phyloP scores from a whole-genome alignment of 192 early-diverging fungal species.

The Geranomyces variabilis region DNA sequence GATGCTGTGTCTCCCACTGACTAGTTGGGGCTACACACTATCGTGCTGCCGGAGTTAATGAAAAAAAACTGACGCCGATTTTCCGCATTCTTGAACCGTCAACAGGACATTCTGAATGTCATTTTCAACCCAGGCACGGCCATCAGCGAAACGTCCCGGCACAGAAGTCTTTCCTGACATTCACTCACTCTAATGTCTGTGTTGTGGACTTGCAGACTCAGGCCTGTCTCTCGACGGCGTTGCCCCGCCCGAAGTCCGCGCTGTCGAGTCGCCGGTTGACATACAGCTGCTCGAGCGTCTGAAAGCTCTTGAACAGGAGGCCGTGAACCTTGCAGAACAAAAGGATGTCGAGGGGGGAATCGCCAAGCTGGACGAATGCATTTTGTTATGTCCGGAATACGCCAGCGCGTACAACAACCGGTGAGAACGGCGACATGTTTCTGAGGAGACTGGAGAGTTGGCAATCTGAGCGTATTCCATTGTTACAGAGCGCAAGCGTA shows the following conservation, averaged over 20 bases:
- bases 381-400: constrained; percentile 53
- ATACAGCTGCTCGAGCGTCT: constrained; percentile 19
- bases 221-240: not conserved
- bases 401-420: constrained; percentile 71
- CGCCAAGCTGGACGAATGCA: constrained; percentile 39
- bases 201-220: not conserved
- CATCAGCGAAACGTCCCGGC: too few species aligned
- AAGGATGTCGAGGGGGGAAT: constrained; percentile 43
- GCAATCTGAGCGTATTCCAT: not conserved
- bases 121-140: constrained; percentile 28
- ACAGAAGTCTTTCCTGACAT: not conserved
- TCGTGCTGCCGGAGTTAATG: not conserved
- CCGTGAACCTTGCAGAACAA: constrained; percentile 49
- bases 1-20: too few species aligned
- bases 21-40: not conserved
- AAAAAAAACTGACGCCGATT: constrained; percentile 2
- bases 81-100: not conserved
- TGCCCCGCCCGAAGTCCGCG: not conserved
- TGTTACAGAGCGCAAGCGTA: constrained; percentile 34
- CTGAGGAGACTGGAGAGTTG: not conserved
- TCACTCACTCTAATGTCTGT: not conserved
- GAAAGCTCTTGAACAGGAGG: constrained; percentile 44
- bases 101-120: constrained; percentile 23
- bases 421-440: not conserved
- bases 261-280: not conserved